Base-by-base conservation (phyloP, 225 moss, liverwort and hornwort species). In the Physcomitrellopsis africana region DNA sequence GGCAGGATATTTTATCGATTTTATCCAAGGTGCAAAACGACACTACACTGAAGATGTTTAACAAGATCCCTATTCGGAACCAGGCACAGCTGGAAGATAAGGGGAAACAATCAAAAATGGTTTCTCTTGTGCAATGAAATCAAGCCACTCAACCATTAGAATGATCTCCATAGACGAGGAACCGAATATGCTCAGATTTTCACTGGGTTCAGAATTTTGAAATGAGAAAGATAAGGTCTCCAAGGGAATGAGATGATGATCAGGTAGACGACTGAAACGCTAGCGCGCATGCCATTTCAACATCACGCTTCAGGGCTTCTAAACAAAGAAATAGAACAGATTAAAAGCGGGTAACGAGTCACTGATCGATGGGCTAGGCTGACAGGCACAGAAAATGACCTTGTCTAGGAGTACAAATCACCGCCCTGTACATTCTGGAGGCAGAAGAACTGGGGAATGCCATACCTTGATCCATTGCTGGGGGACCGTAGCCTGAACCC, bases 391-490 rank as follows among this genome's bases (percentile, higher is more conserved):
- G 65, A 64, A 48, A 37, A 53, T 19, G 22, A 37, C 53, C 51
- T 60, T 52, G 20, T 45, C 51, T 51, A 60, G 60, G 15, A 26
- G 68, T 53, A 67, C 43, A 51, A 51, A 61, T 68, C 65, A 37
- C 37, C 51, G 26, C 24, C 47, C 62, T 72, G 51, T 51, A 77
- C 79, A 72, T 51, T 72, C 72, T 37, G 32, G 57, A 18, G 27
- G 16, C 29, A 32, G 9, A n/a, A 42, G 60, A 72, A 59, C 11
- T 49, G 61, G 62, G 54, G 37, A 61, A 72, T 56, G 65, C 29
- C 48, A 58, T 73, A 83, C 83, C 83, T 76, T 72, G 76, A 58
- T 83, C 83, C 83, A 83, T 76, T 13, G 73, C 32, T 51, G 79
- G 22, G 16, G 80, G 9, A 53, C 72, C 51, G 64, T 68, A 83